Conservation (phyloP, 2,329 filamentous ascomycete species). For the Zalaria sp. region DNA sequence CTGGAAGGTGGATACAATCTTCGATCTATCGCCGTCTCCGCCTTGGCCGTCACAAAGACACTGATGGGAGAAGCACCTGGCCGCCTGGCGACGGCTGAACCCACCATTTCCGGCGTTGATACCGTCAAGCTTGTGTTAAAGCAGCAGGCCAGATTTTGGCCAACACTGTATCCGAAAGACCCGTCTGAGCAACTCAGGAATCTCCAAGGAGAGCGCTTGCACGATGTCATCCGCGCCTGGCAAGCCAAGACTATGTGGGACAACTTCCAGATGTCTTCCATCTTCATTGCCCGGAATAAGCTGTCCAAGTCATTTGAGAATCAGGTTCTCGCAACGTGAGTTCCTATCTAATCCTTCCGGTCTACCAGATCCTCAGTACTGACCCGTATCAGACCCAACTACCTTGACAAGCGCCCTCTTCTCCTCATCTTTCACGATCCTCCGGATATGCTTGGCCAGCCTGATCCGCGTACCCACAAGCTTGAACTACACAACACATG, state of each 20-base stretch:
- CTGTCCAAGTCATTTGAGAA: conserved; percentile 70
- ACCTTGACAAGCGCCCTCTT: conserved; percentile 52
- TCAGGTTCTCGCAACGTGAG: conserved; percentile 66
- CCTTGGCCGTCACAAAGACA: conserved; percentile 78
- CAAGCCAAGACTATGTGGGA: conserved; percentile 60
- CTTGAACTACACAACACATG: conserved; percentile 76
- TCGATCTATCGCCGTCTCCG: conserved; percentile 79
- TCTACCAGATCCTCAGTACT: conserved; percentile 11
- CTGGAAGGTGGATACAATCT: conserved; percentile 95
- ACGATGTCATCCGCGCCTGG: conserved; percentile 66
- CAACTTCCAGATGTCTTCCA: conserved; percentile 61
- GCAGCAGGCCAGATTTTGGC: conserved; percentile 61
- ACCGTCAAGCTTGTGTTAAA: conserved; percentile 43
- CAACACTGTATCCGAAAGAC: conserved; percentile 63
- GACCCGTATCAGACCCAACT: conserved; percentile 37
- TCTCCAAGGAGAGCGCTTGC: conserved; percentile 46
- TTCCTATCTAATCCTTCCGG: conserved; percentile 7
- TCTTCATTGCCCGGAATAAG: conserved; percentile 63
- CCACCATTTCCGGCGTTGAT: conserved; percentile 38
- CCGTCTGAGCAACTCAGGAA: conserved; percentile 16
- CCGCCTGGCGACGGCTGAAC: conserved; percentile 32
- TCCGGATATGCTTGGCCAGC: conserved; percentile 29
- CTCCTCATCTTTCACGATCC: conserved; percentile 86
- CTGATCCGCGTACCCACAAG: conserved; percentile 44
- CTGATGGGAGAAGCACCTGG: conserved; percentile 90